A percentile compares a stretch with the other conserved stretches of the same genome.
phyloP scores from a whole-genome alignment of 768 basidiomycete genomes.

The Leccinum disarticulatum region DNA sequence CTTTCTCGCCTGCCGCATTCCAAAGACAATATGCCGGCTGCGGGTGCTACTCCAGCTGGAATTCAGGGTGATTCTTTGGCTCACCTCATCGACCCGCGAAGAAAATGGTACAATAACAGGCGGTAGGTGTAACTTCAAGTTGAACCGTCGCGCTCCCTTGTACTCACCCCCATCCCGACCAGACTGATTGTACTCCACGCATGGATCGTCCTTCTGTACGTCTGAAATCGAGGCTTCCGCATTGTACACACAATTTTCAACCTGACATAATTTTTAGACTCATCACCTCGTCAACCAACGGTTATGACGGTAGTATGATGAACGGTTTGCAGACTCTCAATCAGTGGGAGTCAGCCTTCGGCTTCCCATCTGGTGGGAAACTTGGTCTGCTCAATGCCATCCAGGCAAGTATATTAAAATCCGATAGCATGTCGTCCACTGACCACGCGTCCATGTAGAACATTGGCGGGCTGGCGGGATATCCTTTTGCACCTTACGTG shows the following conservation, averaged over 20 bases:
- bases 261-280: conserved; percentile 39
- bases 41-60: conserved; percentile 39
- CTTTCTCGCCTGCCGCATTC: not conserved
- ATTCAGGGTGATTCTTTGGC: conserved; percentile 37
- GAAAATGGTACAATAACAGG: conserved; percentile 78
- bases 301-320: conserved; percentile 80
- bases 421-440: not conserved
- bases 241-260: not conserved
- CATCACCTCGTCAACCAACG: conserved; percentile 74
- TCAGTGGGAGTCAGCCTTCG: conserved; percentile 65
- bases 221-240: not conserved
- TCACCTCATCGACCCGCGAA: conserved; percentile 61
- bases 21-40: conserved; percentile 46
- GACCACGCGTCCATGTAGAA: conserved; percentile 41
- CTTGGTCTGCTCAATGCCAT: conserved; percentile 75
- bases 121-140: conserved; percentile 40
- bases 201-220: conserved; percentile 69
- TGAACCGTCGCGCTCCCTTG: not conserved
- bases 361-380: conserved; percentile 52
- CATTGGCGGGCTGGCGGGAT: conserved; percentile 65
- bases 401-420: conserved; percentile 43
- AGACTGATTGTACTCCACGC: conserved; percentile 63
- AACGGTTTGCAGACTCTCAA: conserved; percentile 70
- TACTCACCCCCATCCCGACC: conserved; percentile 2
- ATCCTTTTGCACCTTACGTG: conserved; percentile 69